Conservation (phyloP, 345 rosid species). For the Eucalyptus marginata region DNA sequence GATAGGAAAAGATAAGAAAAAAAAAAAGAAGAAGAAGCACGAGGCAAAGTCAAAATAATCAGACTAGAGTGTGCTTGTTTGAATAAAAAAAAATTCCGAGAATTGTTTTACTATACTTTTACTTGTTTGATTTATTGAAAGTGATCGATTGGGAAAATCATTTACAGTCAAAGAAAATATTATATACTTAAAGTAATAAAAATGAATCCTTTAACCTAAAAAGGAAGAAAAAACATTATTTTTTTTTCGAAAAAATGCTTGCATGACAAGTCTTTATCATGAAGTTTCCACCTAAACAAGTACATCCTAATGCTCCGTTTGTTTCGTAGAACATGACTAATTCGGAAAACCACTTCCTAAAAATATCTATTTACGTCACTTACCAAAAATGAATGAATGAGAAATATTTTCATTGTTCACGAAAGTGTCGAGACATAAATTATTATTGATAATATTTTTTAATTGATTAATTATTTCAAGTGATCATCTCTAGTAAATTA, state of each 20-base stretch:
- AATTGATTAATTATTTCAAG: accelerated
- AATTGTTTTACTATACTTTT: background rate
- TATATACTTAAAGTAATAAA: too few species aligned
- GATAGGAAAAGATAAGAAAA: background rate
- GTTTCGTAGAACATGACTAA: background rate
- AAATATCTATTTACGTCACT: too few species aligned
- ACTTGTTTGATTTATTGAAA: background rate
- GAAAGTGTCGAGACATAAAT: too few species aligned
- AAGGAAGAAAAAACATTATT: background rate
- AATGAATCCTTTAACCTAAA: too few species aligned
- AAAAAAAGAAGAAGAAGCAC: background rate
- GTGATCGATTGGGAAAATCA: too few species aligned
- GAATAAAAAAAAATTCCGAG: too few species aligned
- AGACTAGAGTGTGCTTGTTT: background rate
- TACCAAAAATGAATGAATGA: accelerated
- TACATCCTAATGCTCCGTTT: accelerated
- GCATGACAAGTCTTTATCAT: accelerated
- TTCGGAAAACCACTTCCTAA: too few species aligned
- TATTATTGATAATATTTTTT: too few species aligned
- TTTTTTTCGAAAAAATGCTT: background rate
- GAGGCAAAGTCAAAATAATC: background rate
- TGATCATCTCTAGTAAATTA: accelerated
- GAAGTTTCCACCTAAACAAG: background rate
- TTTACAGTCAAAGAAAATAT: too few species aligned
- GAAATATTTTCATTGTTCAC: accelerated